Conservation (phyloP, 1,139 yeast genomes). For the Zhuliangozyma blackwelliae region DNA sequence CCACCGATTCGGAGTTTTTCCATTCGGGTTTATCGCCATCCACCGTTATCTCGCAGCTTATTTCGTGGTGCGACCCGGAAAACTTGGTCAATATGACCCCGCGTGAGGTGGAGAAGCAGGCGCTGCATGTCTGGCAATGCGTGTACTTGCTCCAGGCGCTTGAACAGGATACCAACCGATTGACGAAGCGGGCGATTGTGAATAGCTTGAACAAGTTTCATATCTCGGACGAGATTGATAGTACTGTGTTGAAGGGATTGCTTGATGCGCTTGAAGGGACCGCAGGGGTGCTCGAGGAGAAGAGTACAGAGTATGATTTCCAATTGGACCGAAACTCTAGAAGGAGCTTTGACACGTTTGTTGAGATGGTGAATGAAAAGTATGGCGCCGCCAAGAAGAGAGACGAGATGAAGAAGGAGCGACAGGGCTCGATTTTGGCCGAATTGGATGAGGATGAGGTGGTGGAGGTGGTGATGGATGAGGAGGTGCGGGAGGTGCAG, state of each 20-base stretch:
- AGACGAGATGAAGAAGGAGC: constrained; percentile 6
- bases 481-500: constrained; percentile 3
- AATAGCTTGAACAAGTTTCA: constrained; percentile 48
- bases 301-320: constrained; percentile 25
- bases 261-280: constrained; percentile 34
- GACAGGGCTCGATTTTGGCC: constrained; percentile 13
- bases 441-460: constrained; percentile 9
- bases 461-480: constrained; percentile 3
- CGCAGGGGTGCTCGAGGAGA: constrained; percentile 19
- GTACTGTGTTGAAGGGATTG: constrained; percentile 29
- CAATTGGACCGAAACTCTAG: constrained; percentile 40
- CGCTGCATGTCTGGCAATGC: constrained; percentile 57
- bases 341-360: constrained; percentile 47
- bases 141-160: constrained; percentile 50
- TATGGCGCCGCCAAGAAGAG: constrained; percentile 23
- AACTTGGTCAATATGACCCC: constrained; percentile 54
- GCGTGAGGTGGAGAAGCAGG: constrained; percentile 35
- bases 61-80: constrained; percentile 84
- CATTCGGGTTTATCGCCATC: constrained; percentile 42
- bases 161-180: constrained; percentile 49
- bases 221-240: constrained; percentile 27
- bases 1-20: constrained; percentile 27
- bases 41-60: constrained; percentile 67
- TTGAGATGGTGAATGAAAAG: constrained; percentile 22
- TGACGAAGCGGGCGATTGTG: constrained; percentile 53